phyloP scores from a whole-genome alignment of 1,284 basidiomycete genomes.

The Cutaneotrichosporon dermatis region DNA sequence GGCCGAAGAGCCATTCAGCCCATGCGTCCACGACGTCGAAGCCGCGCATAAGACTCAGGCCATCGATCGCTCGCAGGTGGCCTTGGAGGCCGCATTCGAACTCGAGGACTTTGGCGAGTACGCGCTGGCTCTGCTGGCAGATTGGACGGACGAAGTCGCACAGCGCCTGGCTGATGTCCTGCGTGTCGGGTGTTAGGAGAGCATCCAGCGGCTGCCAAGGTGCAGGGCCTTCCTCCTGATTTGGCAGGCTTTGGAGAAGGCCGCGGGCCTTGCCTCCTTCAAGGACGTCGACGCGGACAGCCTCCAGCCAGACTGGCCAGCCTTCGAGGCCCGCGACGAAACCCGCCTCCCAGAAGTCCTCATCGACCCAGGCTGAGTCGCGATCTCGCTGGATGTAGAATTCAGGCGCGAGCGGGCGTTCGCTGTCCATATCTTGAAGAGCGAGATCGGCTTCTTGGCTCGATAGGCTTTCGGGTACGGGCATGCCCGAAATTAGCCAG shows the following conservation, averaged over 20 bases:
- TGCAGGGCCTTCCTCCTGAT: constrained; percentile 10
- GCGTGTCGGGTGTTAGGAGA: background rate
- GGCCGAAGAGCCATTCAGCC: constrained; percentile 63
- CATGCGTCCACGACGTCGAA: constrained; percentile 63
- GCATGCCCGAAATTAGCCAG: constrained; percentile 74
- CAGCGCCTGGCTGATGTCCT: constrained; percentile 54
- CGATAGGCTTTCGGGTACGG: constrained; percentile 34
- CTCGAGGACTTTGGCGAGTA: constrained; percentile 59
- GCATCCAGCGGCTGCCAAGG: constrained; percentile 32
- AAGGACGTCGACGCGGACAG: constrained; percentile 56
- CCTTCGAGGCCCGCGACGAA: constrained; percentile 57
- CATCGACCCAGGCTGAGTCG: constrained; percentile 60
- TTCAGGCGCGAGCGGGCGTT: constrained; percentile 60
- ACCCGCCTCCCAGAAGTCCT: constrained; percentile 74
- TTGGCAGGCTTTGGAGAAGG: constrained; percentile 56
- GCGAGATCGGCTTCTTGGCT: constrained; percentile 17
- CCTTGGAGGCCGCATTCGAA: constrained; percentile 66
- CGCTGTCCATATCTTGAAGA: constrained; percentile 49
- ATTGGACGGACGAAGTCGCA: constrained; percentile 55
- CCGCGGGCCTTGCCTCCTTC: constrained; percentile 74
- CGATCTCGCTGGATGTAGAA: constrained; percentile 73
- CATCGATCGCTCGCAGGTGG: constrained; percentile 69
- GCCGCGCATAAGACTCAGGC: constrained; percentile 68
- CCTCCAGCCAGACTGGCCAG: constrained; percentile 37
- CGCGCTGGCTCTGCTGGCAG: constrained; percentile 57